Evolutionary conservation across 352 stramenopile genomes (phyloP).

Genomic region (Phytophthora sp.): DNA sequence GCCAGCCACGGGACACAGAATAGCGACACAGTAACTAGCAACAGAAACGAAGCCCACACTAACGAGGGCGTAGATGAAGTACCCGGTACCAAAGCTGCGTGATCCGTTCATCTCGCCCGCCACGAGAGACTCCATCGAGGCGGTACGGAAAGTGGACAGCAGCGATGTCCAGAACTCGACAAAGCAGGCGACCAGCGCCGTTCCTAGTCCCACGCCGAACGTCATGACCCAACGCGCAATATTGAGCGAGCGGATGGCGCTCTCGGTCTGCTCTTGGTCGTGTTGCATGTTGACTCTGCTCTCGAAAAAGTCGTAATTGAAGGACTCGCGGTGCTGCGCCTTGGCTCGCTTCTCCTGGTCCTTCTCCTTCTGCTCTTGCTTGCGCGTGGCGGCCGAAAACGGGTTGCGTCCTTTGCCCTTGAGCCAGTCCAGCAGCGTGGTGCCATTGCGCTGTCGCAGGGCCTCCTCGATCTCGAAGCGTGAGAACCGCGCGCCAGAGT

Average conservation of each 20-base stretch:
- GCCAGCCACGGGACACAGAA: conserved; percentile 93
- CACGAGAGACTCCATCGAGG: conserved; percentile 89
- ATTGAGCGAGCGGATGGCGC: conserved; percentile 77
- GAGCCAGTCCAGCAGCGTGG: conserved; percentile 75
- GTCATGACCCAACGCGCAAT: conserved; percentile 96
- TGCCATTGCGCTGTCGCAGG: conserved; percentile 65
- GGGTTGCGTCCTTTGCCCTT: conserved; percentile 47
- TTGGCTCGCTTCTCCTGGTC: conserved; percentile 82
- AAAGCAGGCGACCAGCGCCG: conserved; percentile 92
- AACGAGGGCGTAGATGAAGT: conserved; percentile 91
- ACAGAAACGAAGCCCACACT: conserved; percentile 94
- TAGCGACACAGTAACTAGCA: conserved; percentile 92
- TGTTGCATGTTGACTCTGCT: conserved; percentile 87
- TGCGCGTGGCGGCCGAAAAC: conserved; percentile 34
- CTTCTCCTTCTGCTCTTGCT: conserved; percentile 46
- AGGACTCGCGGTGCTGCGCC: conserved; percentile 87
- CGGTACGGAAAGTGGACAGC: conserved; percentile 90
- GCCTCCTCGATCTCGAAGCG: conserved; percentile 84
- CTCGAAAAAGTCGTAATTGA: conserved; percentile 91
- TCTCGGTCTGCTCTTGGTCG: conserved; percentile 84
- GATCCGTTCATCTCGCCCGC: conserved; percentile 54
- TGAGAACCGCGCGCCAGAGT: conserved; percentile 71
- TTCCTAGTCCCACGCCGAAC: conserved; percentile 93
- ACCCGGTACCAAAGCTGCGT: conserved; percentile 74
- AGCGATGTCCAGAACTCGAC: conserved; percentile 92